These are phyloP conservation scores for Aspergillus sclerotioniger DNA, from an alignment of 495 filamentous ascomycete genomes.

Conservation along the genomic window DNA sequence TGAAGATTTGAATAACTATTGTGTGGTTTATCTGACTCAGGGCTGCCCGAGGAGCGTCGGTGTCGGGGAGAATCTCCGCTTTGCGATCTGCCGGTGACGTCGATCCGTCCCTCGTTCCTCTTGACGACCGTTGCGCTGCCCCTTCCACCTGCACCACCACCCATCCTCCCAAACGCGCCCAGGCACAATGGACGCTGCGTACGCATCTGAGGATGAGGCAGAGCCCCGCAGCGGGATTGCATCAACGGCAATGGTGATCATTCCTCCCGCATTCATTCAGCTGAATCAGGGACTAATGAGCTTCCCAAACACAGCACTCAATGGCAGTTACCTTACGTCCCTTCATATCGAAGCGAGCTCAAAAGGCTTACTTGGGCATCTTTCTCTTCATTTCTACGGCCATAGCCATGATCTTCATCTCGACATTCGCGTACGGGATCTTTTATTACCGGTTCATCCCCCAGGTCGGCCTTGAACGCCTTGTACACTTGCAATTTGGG, in stretches of 20 bases:
- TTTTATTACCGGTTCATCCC: constrained; percentile 87
- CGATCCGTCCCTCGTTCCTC: not conserved
- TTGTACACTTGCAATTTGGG: constrained; percentile 81
- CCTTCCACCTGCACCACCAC: not conserved
- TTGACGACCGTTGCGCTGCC: not conserved
- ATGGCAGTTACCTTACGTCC: constrained; percentile 37
- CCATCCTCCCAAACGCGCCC: not conserved
- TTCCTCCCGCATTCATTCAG: too few relatives aligned
- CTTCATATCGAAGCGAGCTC: constrained; percentile 63
- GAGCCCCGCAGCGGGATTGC: constrained; percentile 11
- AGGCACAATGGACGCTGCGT: constrained; percentile 26
- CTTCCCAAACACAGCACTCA: constrained; percentile 27
- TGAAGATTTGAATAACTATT: too few relatives aligned
- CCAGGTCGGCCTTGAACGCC: constrained; percentile 59
- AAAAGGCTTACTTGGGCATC: constrained; percentile 70
- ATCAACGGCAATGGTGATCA: constrained; percentile 20
- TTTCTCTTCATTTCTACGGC: constrained; percentile 59
- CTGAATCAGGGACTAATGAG: constrained; percentile 7
- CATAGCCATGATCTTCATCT: constrained; percentile 57
- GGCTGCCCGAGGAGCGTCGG: not conserved
- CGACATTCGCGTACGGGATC: constrained; percentile 64
- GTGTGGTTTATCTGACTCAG: too few relatives aligned
- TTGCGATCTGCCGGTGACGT: constrained; percentile 12
- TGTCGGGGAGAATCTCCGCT: not conserved
- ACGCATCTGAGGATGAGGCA: constrained; percentile 25